phyloP scores from a whole-genome alignment of 2,329 filamentous ascomycete species.

The Knoxdaviesia proteae region DNA sequence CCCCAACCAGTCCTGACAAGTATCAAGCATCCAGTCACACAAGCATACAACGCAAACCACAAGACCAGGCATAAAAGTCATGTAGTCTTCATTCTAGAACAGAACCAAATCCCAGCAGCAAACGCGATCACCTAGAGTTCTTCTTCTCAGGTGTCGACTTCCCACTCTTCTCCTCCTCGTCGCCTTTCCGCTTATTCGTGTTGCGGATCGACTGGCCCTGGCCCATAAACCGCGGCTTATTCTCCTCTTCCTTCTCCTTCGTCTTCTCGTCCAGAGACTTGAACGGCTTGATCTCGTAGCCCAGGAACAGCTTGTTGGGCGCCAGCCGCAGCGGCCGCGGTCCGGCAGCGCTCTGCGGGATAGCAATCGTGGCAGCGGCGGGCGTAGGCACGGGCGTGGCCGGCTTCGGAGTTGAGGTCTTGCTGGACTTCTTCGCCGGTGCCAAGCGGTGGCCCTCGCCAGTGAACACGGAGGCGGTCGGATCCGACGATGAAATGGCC shows the following conservation, averaged over 20 bases:
- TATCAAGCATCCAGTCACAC: too few relatives aligned
- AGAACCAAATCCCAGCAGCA: not conserved
- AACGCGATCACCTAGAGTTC: slow-evolving; percentile 3
- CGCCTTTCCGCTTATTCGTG: slow-evolving; percentile 49
- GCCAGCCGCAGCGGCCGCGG: slow-evolving; percentile 66
- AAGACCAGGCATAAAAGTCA: too few relatives aligned
- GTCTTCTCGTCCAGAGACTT: slow-evolving; percentile 57
- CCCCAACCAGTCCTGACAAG: too few relatives aligned
- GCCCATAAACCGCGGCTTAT: slow-evolving; percentile 60
- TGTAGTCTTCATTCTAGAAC: not conserved
- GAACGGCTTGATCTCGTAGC: slow-evolving; percentile 77
- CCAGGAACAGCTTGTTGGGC: slow-evolving; percentile 87
- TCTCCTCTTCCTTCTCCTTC: slow-evolving; percentile 39
- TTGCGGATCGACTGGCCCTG: slow-evolving; percentile 62
- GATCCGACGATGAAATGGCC: slow-evolving; percentile 63
- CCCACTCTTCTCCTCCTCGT: slow-evolving; percentile 24
- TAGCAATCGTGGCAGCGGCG: slow-evolving; percentile 5
- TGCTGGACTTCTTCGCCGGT: slow-evolving; percentile 60
- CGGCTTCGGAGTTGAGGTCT: slow-evolving; percentile 42
- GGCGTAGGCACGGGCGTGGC: slow-evolving; percentile 40
- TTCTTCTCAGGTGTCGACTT: slow-evolving; percentile 21
- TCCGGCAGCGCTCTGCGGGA: slow-evolving; percentile 15
- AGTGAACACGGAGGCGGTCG: slow-evolving; percentile 56
- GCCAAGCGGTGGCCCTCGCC: slow-evolving; percentile 59
- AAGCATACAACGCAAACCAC: too few relatives aligned